Evolutionary conservation across 2,329 filamentous ascomycete genomes (phyloP).

Genomic region (Penicillium crustosum): DNA sequence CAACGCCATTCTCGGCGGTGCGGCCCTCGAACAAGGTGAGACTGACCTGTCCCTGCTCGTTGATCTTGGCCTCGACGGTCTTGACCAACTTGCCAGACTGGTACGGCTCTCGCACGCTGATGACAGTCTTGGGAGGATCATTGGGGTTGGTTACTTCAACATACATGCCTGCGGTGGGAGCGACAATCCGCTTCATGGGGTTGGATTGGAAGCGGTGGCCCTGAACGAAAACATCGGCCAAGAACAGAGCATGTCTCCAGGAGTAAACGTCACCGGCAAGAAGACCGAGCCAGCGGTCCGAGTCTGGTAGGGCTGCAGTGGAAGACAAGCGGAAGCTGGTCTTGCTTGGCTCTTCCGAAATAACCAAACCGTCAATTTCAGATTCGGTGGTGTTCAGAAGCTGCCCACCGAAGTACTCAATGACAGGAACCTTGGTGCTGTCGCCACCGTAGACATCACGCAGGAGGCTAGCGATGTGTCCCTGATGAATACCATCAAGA

Average conservation of each 20-base stretch:
- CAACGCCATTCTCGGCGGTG: conserved; percentile 77
- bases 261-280: conserved; percentile 82
- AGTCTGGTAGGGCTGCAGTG: conserved; percentile 69
- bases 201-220: conserved; percentile 97
- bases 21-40: conserved; percentile 93
- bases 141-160: conserved; percentile 85
- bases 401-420: conserved; percentile 95
- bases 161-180: conserved; percentile 79
- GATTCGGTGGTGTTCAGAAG: conserved; percentile 67
- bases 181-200: conserved; percentile 87
- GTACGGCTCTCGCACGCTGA: conserved; percentile 83
- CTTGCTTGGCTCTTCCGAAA: conserved; percentile 76
- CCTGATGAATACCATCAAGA: conserved; percentile 82
- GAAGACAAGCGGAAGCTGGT: conserved; percentile 80
- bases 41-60: conserved; percentile 73
- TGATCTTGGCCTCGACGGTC: conserved; percentile 80
- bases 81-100: conserved; percentile 82
- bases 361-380: conserved; percentile 82
- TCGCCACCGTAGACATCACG: conserved; percentile 77
- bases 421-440: conserved; percentile 71
- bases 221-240: conserved; percentile 89
- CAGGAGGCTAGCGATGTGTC: conserved; percentile 78
- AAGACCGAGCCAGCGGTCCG: conserved; percentile 83
- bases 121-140: conserved; percentile 77
- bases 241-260: conserved; percentile 93